Base-by-base conservation (phyloP, 1,284 basidiomycete genomes). In the Limonomyces culmigenus region DNA sequence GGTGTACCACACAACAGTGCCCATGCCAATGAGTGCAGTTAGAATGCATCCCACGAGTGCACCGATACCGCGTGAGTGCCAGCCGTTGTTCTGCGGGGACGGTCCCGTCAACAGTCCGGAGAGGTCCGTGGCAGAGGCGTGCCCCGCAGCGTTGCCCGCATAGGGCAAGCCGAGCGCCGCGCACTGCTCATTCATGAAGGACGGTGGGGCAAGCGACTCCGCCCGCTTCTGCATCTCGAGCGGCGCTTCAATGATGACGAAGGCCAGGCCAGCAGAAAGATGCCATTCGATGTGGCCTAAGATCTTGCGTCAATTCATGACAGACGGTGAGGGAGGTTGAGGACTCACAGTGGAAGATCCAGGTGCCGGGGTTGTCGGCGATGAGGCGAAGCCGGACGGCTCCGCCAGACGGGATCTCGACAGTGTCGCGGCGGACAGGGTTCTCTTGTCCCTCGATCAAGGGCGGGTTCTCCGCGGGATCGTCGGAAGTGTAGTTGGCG, bases 11-110 rank as follows among this genome's bases (percentile, higher is more conserved):
- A 74, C 58, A 15, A 95, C 81, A 0, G 73, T 70, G 2, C 60
- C 50, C 68, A 92, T 78, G 1, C 92, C 91, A 34, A 92, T 46
- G 18, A 86, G 59, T 1, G 85, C 87, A 1, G 83, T 74, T 40
- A 93, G 55, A 37, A 91, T 74, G 49, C 86, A 89, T 51, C 83
- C 89, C 1, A 74, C 67, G 65, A 97, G 74, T 16, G 91, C 89
- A 19, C 74, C 72, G 41, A 88, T 83, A 19, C 81, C 87, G 53
- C 67, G 75, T 18, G 74, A 55, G 38, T 70, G 72, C 86, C 86
- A 92, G n/a, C 84, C 84, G 34, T 76, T 51, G 33, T 63, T 59
- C 51, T 85, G 81, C 14, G 59, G 65, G 60, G 54, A 83, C 12
- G 83, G 83, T 5, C 83, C 84, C 12, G 65, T 44, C 3, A 57